A percentile compares a stretch with the other conserved stretches of the same genome.
These are phyloP conservation scores for Knoxia roxburghii DNA, from an alignment of 257 asterid genomes.

Conservation along the genomic window DNA sequence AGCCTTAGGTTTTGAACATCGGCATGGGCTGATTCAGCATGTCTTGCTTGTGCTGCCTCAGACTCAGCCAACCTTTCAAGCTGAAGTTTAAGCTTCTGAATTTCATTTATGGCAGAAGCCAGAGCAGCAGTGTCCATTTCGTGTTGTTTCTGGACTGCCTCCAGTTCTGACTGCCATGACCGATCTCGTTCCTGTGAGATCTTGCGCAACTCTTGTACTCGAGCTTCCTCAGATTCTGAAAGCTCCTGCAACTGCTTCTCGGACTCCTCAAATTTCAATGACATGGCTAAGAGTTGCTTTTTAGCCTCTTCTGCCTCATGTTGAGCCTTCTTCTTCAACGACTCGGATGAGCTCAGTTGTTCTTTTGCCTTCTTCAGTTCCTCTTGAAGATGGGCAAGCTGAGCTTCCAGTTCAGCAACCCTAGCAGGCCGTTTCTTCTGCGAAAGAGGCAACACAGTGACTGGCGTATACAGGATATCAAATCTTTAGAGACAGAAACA, in stretches of 20 bases:
- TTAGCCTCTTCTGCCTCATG: slow-evolving; percentile 70
- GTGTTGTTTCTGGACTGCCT: slow-evolving; percentile 75
- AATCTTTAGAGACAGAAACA: neutral
- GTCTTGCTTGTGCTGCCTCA: slow-evolving; percentile 58
- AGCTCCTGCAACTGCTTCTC: slow-evolving; percentile 60
- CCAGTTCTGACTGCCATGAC: slow-evolving; percentile 78
- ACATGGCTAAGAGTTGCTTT: slow-evolving; percentile 48
- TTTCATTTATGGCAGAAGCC: slow-evolving; percentile 64
- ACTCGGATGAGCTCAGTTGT: slow-evolving; percentile 63
- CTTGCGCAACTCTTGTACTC: slow-evolving; percentile 69
- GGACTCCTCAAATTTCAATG: slow-evolving; percentile 57
- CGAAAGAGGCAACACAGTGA: neutral
- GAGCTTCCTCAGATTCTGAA: slow-evolving; percentile 70
- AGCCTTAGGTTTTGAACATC: slow-evolving; percentile 57
- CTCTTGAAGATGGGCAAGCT: slow-evolving; percentile 63
- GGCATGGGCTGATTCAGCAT: slow-evolving; percentile 59
- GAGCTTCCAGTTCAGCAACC: slow-evolving; percentile 58
- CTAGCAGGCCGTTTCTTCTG: slow-evolving; percentile 59
- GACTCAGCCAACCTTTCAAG: slow-evolving; percentile 51
- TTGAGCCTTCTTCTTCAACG: slow-evolving; percentile 56
- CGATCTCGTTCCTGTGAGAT: slow-evolving; percentile 80
- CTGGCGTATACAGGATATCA: neutral
- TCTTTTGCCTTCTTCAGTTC: slow-evolving; percentile 69
- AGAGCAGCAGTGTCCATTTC: slow-evolving; percentile 64
- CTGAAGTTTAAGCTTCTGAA: slow-evolving; percentile 67